A percentile compares a stretch with the other conserved stretches of the same genome.
Evolutionary conservation across 2,329 filamentous ascomycete genomes (phyloP).

Genomic region (Daldinia eschscholtzii): DNA sequence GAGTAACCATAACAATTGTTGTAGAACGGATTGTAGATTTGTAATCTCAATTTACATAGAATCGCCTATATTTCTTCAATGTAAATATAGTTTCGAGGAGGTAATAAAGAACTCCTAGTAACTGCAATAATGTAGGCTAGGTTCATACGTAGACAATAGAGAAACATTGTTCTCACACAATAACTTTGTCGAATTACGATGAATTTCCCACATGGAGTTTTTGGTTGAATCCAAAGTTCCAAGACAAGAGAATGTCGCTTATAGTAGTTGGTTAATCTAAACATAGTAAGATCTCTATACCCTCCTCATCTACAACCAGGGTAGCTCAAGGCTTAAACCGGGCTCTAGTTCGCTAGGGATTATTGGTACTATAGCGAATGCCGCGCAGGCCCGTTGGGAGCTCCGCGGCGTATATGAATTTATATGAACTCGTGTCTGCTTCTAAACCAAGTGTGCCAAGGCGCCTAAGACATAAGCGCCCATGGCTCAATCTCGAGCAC

Average conservation of each 20-base stretch:
- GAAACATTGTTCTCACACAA: background rate
- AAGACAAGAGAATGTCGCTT: background rate
- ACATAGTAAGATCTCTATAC: background rate
- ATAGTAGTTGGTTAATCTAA: background rate
- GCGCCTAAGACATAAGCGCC: constrained; percentile 29
- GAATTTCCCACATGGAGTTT: background rate
- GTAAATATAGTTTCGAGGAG: background rate
- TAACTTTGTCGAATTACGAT: background rate
- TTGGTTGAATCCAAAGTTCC: background rate
- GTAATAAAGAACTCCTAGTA: background rate
- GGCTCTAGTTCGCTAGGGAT: background rate
- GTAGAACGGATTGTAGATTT: background rate
- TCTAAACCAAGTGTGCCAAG: constrained; percentile 29
- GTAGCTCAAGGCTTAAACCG: constrained; percentile 6
- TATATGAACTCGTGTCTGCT: constrained; percentile 30
- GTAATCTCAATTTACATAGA: too few species aligned
- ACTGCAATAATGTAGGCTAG: too few species aligned
- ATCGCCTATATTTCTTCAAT: background rate
- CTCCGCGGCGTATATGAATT: constrained; percentile 36
- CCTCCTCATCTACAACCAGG: constrained; percentile 5
- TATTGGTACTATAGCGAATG: constrained; percentile 13
- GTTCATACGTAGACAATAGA: background rate
- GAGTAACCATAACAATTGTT: background rate
- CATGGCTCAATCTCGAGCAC: constrained; percentile 34
- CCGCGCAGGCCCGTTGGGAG: constrained; percentile 21